Evolutionary conservation across 305 asterid species (phyloP), one percentile per base, ranked within the genome.

Genomic region (Fraxinus platypoda): DNA sequence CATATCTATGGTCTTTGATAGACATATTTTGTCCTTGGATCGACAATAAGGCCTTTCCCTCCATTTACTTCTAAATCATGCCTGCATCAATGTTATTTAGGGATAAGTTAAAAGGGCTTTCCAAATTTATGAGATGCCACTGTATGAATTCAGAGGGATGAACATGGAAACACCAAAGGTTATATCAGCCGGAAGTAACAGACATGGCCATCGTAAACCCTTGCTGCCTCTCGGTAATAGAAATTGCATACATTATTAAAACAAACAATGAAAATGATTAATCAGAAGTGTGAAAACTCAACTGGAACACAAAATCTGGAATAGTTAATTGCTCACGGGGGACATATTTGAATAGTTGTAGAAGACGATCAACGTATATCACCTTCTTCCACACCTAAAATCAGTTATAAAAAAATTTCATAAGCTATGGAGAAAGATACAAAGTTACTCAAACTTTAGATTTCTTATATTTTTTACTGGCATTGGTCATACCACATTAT

Each of bases 261-360:
- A 64, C 6, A 9, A 25, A 31, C 25, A 8, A 75, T 26, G 21
- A 75, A 23, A 80, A 71, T 54, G 15, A 23, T 49, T 23, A 57
- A 13, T 35, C 66, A 19, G 71, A 75, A 84, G 38, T 41, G 25
- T 23, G 78, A 79, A 85, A 76, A 92, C 99, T 96, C 88, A 64
- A 95, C 99, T 96, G 99, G 81, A 96, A 96, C 6, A 94, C 98
- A 7, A 96, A 96, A 84, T 96, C 99, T 0, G 99, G 99, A 77
- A 96, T 93, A 8, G 97, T 91, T 23, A 96, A 87, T 77, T 96
- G 97, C 84, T 96, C 98, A 1, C 98, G 98, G 5, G 98, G 98
- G 79, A 96, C 97, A 13, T 91, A 93, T 89, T 85, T 87, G 89
- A 96, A 94, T 54, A 96, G 92, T 89, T 96, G 99, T 74, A 94